A percentile compares a stretch with the other conserved stretches of the same genome.
Conservation (phyloP, 345 rosid species). For the Citrus sp. region DNA sequence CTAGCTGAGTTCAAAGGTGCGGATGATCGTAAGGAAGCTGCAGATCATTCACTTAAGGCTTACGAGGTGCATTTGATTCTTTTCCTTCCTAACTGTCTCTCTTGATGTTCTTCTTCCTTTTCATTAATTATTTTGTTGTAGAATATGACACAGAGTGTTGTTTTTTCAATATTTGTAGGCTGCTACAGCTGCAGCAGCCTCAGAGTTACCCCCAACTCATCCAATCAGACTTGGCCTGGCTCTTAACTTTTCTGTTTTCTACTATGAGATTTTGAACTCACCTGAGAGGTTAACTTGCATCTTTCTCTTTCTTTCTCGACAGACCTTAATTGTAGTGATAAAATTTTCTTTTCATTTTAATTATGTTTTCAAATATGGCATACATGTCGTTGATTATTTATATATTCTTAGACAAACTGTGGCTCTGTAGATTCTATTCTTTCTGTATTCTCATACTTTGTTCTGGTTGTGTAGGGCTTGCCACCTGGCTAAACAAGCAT, state of each 20-base stretch:
- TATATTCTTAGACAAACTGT: neutral
- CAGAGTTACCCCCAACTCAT: slow-evolving; percentile 70
- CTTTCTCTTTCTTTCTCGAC: neutral
- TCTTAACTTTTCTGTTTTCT: slow-evolving; percentile 83
- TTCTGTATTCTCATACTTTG: slow-evolving; percentile 6
- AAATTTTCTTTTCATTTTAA: neutral
- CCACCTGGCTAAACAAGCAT: slow-evolving; percentile 82
- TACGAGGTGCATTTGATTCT: slow-evolving; percentile 37
- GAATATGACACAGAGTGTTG: neutral
- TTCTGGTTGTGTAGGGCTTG: slow-evolving; percentile 54
- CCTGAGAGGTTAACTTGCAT: slow-evolving; percentile 55
- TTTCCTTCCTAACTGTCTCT: neutral
- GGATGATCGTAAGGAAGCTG: slow-evolving; percentile 53
- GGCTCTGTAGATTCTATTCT: neutral
- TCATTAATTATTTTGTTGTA: neutral
- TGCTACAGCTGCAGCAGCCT: slow-evolving; percentile 41
- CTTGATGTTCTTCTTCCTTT: neutral
- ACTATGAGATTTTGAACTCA: slow-evolving; percentile 81
- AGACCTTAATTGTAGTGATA: neutral
- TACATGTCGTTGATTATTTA: neutral
- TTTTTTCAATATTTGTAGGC: slow-evolving; percentile 29
- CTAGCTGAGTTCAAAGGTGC: slow-evolving; percentile 46
- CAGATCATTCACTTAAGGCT: slow-evolving; percentile 54
- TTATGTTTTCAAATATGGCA: neutral
- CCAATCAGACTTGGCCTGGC: slow-evolving; percentile 86